Evolutionary conservation across 2,329 filamentous ascomycete species (phyloP).

Genomic region (Paracorniculantispora psalliotae): DNA sequence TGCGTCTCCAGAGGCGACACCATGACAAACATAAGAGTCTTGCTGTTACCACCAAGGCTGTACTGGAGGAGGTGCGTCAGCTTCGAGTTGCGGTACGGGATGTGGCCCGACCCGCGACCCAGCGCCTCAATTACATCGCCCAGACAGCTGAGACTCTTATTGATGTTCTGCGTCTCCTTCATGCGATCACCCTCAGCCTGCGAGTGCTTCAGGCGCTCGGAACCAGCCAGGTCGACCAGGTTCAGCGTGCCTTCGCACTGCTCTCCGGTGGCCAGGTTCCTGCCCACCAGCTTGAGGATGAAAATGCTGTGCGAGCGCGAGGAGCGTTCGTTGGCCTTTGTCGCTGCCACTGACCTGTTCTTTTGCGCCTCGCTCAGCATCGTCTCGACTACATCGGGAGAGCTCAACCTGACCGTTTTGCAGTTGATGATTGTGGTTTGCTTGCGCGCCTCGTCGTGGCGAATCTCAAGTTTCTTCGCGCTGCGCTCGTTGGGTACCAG

Average conservation of each 20-base stretch:
- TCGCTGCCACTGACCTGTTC: slow-evolving; percentile 89
- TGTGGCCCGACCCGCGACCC: slow-evolving; percentile 75
- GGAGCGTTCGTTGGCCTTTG: slow-evolving; percentile 94
- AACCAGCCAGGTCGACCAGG: slow-evolving; percentile 90
- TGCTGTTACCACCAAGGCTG: slow-evolving; percentile 88
- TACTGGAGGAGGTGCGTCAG: slow-evolving; percentile 94
- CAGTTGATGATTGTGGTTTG: slow-evolving; percentile 79
- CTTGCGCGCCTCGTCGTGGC: slow-evolving; percentile 76
- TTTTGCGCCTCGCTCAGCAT: slow-evolving; percentile 76
- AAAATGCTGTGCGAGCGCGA: slow-evolving; percentile 96
- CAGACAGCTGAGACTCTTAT: slow-evolving; percentile 85
- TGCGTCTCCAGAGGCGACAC: slow-evolving; percentile 87
- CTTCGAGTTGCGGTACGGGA: slow-evolving; percentile 96
- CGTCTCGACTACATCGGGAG: slow-evolving; percentile 70
- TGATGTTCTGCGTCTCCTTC: slow-evolving; percentile 96
- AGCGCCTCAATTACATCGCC: slow-evolving; percentile 93
- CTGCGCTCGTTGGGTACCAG: slow-evolving; percentile 56
- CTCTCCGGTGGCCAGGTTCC: slow-evolving; percentile 72
- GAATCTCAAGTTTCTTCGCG: slow-evolving; percentile 77
- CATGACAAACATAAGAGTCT: slow-evolving; percentile 99
- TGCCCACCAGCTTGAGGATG: slow-evolving; percentile 72
- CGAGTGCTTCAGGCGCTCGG: slow-evolving; percentile 82
- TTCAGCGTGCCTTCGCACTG: slow-evolving; percentile 90
- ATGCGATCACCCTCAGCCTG: slow-evolving; percentile 80
- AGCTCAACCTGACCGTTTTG: slow-evolving; percentile 70